Base-by-base conservation (phyloP, 1,284 basidiomycete species). In the Cryptococcus sp. region DNA sequence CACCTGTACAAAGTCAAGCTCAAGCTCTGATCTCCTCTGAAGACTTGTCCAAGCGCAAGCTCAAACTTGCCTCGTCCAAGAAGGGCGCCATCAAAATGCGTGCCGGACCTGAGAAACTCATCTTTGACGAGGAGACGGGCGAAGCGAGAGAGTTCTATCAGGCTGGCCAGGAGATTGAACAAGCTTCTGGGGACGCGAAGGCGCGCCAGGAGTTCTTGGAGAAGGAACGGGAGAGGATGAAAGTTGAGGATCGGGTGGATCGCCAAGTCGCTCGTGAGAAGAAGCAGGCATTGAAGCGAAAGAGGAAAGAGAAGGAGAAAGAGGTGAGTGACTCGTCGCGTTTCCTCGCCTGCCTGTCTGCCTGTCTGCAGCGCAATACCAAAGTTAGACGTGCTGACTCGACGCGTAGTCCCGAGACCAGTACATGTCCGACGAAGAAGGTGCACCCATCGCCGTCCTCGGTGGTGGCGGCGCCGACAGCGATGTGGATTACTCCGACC, bases 241-340 rank as follows among this genome's bases (percentile, higher is more conserved):
- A 81, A 72, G 82, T 83, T 52, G 85, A 84, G 42, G 91, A 93
- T 79, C 83, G 87, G 57, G 64, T 80, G 54, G 93, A 95, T 80
- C 89, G 88, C 79, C 85, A 86, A 59, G 86, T 90, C 65, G 93
- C 91, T 22, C 87, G 85, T 74, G 90, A 90, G 74, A 93, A 93
- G 83, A 89, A 89, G 80, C 81, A 84, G 62, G 91, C 93, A 78
- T 90, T 89, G 82, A 85, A 88, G 79, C 75, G 85, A 60, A 94
- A 91, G 78, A 81, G 91, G 68, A 96, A 95, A 81, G 87, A 91
- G 71, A 85, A 89, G 60, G 91, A 94, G 66, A 83, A 82, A 40
- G 88, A 86, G 69, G 81, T 79, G 58, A 70, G 77, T 69, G 2
- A 2, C 1, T 15, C 20, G 52, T 43, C 35, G 47, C 27, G 30